Evolutionary conservation across 768 basidiomycete genomes (phyloP), one percentile per base, ranked within the genome.

Genomic region (Tremella yokohamensis): DNA sequence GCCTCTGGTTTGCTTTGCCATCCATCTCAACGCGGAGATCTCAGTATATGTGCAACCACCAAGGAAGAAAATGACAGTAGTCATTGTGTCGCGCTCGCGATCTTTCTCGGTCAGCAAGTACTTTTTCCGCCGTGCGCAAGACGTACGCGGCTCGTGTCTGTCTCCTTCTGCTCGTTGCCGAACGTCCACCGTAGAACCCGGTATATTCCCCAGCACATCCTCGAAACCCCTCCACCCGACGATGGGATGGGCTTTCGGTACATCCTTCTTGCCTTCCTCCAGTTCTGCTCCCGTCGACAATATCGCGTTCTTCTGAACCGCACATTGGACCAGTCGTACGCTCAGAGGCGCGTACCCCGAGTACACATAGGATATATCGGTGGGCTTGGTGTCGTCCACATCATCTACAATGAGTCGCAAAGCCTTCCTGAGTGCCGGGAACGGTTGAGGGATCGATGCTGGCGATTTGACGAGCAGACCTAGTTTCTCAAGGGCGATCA

Each of bases 181-280:
- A 37, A 89, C 82, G 76, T 99, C 93, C 40, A 96, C 83, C 19
- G 86, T 88, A 71, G 85, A 84, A 1, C 96, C 96, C 0, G 91
- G 89, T 54, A 98, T 85, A 53, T 82, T 80, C 37, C 83, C 82
- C 19, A 96, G 73, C 13, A 89, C 83, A 68, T 98, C 94, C 76
- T 98, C 96, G 70, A 99, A 91, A 20, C 92, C 94, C 76, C 89
- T 94, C 93, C 94, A 99, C 1, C 94, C 94, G 8, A 87, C 84
- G 58, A 99, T 88, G 1, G 90, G 87, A 76, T 96, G 92, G 1
- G 92, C 91, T 71, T 85, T 60, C 1, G 70, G 87, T 40, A 88
- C 81, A 73, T 84, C 85, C 52, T 25, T 53, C 24, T 44, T 54
- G 1, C 44, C 49, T 0, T 79, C 80, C 22, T 75, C 60, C 3